phyloP scores from a whole-genome alignment of 176 grass and related monocot species.

The Miscanthus lutarioriparius region DNA sequence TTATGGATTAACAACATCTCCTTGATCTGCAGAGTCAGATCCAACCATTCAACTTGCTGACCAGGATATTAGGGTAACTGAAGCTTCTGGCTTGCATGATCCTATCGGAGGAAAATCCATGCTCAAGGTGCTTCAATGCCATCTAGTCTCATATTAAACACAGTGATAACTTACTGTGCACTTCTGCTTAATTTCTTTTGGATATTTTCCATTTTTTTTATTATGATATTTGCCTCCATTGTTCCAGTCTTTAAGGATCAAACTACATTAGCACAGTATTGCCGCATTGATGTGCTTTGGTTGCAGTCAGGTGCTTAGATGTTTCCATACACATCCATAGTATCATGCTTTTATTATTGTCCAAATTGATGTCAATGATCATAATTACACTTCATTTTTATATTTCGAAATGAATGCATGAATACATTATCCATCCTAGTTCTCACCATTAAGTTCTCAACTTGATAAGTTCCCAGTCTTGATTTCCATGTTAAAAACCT shows the following conservation, averaged over 20 bases:
- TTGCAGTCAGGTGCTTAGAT: background rate
- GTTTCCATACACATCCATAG: background rate
- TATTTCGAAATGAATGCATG: conserved; percentile 1
- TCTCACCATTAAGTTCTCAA: background rate
- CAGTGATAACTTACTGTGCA: background rate
- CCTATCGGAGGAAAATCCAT: conserved; percentile 29
- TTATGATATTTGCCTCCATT: background rate
- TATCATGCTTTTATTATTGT: conserved; percentile 1
- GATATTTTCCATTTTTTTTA: conserved; percentile 4
- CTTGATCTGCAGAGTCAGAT: conserved; percentile 25
- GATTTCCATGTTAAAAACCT: background rate
- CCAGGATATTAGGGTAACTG: conserved; percentile 39
- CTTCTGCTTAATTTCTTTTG: background rate
- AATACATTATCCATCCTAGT: background rate
- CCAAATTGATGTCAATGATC: background rate
- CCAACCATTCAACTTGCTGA: conserved; percentile 36
- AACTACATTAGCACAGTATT: conserved; percentile 5
- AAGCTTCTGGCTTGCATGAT: conserved; percentile 44
- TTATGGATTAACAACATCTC: conserved; percentile 24
- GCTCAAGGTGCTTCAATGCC: conserved; percentile 41
- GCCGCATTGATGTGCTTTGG: background rate
- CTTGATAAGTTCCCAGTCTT: background rate
- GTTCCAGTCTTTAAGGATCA: background rate
- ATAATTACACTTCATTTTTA: conserved; percentile 1
- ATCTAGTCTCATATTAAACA: conserved; percentile 5